Evolutionary conservation across 2,329 filamentous ascomycete genomes (phyloP), one percentile per base, ranked within the genome.

Genomic region (Sporothrix pseudoabietina): DNA sequence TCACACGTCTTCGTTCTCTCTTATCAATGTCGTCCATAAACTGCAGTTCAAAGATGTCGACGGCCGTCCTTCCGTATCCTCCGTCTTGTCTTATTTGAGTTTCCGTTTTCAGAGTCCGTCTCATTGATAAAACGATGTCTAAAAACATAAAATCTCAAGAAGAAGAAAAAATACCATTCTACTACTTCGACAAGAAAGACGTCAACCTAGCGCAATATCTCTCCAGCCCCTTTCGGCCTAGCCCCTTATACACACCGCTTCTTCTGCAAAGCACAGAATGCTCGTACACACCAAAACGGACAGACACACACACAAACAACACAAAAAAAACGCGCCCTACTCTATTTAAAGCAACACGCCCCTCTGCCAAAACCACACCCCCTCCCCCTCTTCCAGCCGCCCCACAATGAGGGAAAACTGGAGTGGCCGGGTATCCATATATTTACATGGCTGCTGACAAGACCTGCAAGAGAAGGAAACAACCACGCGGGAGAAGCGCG

Each of bases 221-320:
- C 2, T 10, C 71, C 73, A 72, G 72, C 26, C 75, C 39, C 39
- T 72, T 75, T 63, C 2, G 75, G 75, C 32, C 71, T 75, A 75
- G 75, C 70, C 59, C 26, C 12, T 41, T 71, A 30, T 63, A 39
- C 72, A 73, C 75, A 75, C 75, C 75, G 75, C 75, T 74, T 75
- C 75, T 75, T 75, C 66, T 63, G 65, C 41, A 47, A 39, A 59
- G 39, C 61, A 47, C 61, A 66, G 44, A 35, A 63, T 10, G 19
- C 55, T 35, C 44, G n/a, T 39, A 26, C 32, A 61, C 22, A 7
- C 39, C 39, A 66, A 14, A 30, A 39, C 44, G 14, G 44, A 6
- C 44, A 66, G 2, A 47, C 32, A 63, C 35, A 12, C n/a, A 39
- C 61, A 65, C 61, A 65, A n/a, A 65, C 39, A 65, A 30, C 39